Conservation (phyloP, 2,329 filamentous ascomycete species). For the Claviceps maximensis region DNA sequence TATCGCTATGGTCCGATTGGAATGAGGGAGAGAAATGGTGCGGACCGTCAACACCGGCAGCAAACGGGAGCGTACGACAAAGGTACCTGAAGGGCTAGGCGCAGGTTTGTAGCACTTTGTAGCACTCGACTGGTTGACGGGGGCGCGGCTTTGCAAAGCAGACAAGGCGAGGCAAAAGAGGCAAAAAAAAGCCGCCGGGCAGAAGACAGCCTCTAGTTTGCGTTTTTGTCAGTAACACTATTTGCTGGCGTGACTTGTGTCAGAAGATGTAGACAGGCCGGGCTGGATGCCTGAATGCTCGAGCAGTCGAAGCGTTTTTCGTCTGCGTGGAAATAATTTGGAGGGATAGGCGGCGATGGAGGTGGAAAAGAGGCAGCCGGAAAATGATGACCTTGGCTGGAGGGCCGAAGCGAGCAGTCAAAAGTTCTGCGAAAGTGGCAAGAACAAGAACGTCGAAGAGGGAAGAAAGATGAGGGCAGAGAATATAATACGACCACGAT, state of each 20-base stretch:
- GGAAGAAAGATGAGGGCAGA: not conserved
- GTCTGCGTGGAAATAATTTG: not conserved
- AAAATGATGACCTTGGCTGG: not conserved
- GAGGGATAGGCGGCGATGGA: not conserved
- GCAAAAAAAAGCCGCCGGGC: slow-evolving; percentile 2
- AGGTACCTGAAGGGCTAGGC: not conserved
- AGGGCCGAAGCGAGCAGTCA: not conserved
- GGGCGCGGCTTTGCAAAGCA: slow-evolving; percentile 1
- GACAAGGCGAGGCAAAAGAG: slow-evolving; percentile 3
- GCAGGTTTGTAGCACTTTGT: not conserved
- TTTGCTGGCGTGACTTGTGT: not conserved
- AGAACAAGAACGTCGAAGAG: not conserved
- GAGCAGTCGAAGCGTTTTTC: slow-evolving; percentile 2
- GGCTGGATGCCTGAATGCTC: not conserved
- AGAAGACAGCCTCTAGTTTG: not conserved
- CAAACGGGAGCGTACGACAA: slow-evolving; percentile 1
- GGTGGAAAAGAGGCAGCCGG: not conserved
- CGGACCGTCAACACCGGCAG: not conserved
- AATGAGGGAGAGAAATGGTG: not conserved
- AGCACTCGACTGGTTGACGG: not conserved
- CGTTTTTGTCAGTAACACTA: slow-evolving; percentile 5
- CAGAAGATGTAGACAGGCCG: not conserved
- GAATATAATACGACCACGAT: not conserved
- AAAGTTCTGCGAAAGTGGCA: not conserved
- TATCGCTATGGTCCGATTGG: slow-evolving; percentile 3